Percentiles rank a stretch among this genome's conserved stretches.
Evolutionary conservation across 2,329 filamentous ascomycete genomes (phyloP).

Genomic region (Rutstroemia sp.): DNA sequence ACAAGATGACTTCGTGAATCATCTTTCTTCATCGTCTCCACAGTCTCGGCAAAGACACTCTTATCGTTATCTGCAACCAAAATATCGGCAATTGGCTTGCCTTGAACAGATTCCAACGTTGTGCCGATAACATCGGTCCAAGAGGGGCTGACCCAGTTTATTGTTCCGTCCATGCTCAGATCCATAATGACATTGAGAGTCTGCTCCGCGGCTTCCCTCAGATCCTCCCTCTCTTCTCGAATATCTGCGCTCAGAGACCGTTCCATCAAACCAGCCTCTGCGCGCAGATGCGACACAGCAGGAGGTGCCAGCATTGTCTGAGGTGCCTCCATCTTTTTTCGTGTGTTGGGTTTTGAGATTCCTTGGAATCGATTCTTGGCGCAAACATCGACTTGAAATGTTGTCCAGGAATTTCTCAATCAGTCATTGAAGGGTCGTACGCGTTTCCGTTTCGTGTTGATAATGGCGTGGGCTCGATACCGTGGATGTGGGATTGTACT

Average conservation of each 20-base stretch:
- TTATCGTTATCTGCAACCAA: constrained; percentile 67
- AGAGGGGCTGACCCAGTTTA: constrained; percentile 94
- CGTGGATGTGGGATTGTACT: background rate
- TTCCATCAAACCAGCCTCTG: constrained; percentile 41
- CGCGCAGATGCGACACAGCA: constrained; percentile 25
- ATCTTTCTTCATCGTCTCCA: constrained; percentile 85
- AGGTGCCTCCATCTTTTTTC: constrained; percentile 16
- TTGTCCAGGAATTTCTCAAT: background rate
- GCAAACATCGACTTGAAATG: constrained; percentile 8
- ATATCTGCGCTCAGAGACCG: constrained; percentile 79
- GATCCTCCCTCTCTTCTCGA: constrained; percentile 83
- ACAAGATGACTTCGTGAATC: constrained; percentile 89
- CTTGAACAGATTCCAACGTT: constrained; percentile 61
- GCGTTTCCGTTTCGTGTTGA: background rate
- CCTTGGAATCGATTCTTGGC: constrained; percentile 7
- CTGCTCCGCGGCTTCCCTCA: constrained; percentile 92
- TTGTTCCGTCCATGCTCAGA: constrained; percentile 78
- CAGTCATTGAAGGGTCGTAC: constrained; percentile 1
- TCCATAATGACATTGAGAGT: constrained; percentile 95
- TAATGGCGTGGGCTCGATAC: background rate
- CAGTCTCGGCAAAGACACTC: constrained; percentile 70
- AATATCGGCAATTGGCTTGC: constrained; percentile 71
- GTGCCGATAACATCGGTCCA: constrained; percentile 93
- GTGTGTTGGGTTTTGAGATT: background rate
- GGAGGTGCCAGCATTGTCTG: constrained; percentile 27